phyloP scores from a whole-genome alignment of 495 filamentous ascomycete species.

The Aspergillus coremiiformis region DNA sequence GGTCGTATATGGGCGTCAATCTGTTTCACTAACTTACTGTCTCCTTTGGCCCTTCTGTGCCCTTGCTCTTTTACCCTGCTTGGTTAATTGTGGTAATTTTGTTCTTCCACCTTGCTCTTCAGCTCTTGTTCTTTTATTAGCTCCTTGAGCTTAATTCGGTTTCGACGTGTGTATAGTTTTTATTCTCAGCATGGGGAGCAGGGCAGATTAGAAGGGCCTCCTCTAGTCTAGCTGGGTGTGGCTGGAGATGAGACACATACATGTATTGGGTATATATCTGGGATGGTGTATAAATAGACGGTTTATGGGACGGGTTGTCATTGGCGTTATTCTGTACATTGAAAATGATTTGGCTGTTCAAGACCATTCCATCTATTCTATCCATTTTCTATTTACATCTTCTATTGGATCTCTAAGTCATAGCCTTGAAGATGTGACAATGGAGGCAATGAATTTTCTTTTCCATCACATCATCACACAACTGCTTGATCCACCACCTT shows the following conservation, averaged over 20 bases:
- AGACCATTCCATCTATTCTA: neutral
- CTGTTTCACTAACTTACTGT: neutral
- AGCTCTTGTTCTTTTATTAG: neutral
- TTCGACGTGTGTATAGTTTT: neutral
- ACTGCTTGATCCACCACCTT: no score
- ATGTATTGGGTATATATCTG: neutral
- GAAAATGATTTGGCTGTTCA: neutral
- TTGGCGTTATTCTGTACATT: neutral
- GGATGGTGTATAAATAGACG: neutral
- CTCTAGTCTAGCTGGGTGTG: neutral
- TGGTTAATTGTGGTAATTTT: neutral
- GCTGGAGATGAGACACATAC: neutral
- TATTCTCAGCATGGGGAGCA: neutral
- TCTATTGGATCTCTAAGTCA: neutral
- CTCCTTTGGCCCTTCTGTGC: neutral
- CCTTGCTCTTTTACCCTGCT: neutral
- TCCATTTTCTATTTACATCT: neutral
- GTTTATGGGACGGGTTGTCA: neutral
- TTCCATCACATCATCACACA: no score
- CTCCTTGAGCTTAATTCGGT: neutral
- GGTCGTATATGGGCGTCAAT: conserved; percentile 12
- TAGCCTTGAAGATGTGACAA: no score
- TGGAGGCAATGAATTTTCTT: no score
- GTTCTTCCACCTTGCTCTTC: neutral
- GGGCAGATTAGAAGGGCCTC: neutral